Percentiles rank a stretch among this genome's conserved stretches.
Conservation (phyloP, 2,329 filamentous ascomycete genomes). For the Pyricularia pennisetigena region DNA sequence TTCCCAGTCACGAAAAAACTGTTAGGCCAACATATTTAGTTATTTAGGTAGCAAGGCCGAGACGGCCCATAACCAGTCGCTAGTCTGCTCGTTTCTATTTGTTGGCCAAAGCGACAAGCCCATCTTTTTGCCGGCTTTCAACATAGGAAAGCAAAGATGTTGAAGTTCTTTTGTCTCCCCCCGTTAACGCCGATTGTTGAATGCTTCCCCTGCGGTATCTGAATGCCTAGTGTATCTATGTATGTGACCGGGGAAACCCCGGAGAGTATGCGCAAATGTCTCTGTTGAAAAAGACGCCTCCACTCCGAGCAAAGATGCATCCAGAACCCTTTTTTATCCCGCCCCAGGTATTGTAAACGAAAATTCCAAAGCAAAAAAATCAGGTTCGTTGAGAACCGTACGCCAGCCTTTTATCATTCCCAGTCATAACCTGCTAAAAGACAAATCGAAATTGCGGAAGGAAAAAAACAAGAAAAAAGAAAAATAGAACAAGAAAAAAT, state of each 20-base stretch:
- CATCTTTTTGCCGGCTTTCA: conserved; percentile 3
- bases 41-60: not conserved
- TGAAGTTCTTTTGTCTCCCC: conserved; percentile 24
- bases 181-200: conserved; percentile 19
- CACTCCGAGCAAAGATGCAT: conserved; percentile 7
- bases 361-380: conserved; percentile 14
- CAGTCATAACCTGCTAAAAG: conserved; percentile 1
- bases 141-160: conserved; percentile 21
- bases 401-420: conserved; percentile 14
- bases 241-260: not conserved
- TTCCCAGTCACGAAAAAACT: not conserved
- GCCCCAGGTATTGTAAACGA: conserved; percentile 7
- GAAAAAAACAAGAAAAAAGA: conserved; percentile 9
- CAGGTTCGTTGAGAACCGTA: conserved; percentile 27
- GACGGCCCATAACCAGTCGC: not conserved
- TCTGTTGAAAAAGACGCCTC: conserved; percentile 27
- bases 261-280: conserved; percentile 16
- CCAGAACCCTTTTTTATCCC: conserved; percentile 2
- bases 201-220: conserved; percentile 22
- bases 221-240: conserved; percentile 6
- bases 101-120: not conserved
- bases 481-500: conserved; percentile 10
- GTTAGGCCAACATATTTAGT: not conserved
- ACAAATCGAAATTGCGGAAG: conserved; percentile 11
- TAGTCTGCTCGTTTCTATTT: not conserved